Conservation (phyloP, 2,329 filamentous ascomycete species). For the Colletotrichum gigasporum region DNA sequence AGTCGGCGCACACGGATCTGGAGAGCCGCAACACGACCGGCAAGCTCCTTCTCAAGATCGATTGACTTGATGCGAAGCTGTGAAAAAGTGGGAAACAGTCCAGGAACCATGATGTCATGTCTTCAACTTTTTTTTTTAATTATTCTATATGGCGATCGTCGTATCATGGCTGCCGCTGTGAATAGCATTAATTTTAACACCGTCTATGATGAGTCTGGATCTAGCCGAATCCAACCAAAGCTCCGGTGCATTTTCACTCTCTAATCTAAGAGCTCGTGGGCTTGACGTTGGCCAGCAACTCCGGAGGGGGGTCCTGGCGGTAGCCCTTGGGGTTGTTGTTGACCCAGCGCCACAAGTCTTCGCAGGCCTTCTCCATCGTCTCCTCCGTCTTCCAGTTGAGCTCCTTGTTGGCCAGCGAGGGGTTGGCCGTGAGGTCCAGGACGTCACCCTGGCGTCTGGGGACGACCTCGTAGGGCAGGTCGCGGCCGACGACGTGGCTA, state of each 20-base stretch:
- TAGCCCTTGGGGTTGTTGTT: conserved; percentile 97
- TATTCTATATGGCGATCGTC: conserved; percentile 17
- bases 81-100: not conserved
- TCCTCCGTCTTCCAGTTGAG: conserved; percentile 91
- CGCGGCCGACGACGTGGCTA: conserved; percentile 83
- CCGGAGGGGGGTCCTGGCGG: conserved; percentile 86
- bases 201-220: conserved; percentile 2
- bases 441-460: conserved; percentile 88
- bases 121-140: conserved; percentile 11
- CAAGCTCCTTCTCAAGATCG: conserved; percentile 80
- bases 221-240: not conserved
- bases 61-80: conserved; percentile 34
- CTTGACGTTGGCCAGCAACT: conserved; percentile 76
- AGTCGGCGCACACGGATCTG: conserved; percentile 78
- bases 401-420: conserved; percentile 86
- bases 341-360: conserved; percentile 96
- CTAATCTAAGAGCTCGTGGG: conserved; percentile 15
- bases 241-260: not conserved
- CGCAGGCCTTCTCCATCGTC: conserved; percentile 91
- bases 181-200: conserved; percentile 26
- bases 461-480: conserved; percentile 88
- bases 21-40: conserved; percentile 85
- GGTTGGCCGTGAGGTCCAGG: conserved; percentile 92
- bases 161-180: conserved; percentile 21
- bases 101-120: not conserved